Evolutionary conservation across 345 rosid species (phyloP).

Genomic region (Pistacia atlantica): DNA sequence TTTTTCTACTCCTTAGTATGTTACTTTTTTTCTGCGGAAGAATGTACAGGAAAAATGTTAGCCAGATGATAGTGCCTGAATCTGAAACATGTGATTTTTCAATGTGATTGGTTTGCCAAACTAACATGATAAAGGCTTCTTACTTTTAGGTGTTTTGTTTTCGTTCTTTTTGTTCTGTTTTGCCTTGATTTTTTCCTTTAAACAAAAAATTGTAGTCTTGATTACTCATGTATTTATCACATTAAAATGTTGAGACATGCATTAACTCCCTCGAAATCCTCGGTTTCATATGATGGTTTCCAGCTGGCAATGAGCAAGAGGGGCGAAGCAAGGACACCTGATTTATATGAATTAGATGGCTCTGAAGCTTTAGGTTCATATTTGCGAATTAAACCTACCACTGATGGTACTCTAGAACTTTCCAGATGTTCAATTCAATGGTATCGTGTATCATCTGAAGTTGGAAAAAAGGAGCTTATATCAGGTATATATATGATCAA

Average conservation of each 20-base stretch:
- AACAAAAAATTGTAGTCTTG: too few species aligned
- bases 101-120: not conserved
- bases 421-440: conserved; percentile 77
- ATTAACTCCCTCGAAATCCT: conserved; percentile 20
- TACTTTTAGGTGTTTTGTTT: not conserved
- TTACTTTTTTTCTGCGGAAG: not conserved
- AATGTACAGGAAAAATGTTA: too few species aligned
- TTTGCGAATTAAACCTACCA: conserved; percentile 68
- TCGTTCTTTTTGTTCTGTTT: not conserved
- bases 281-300: conserved; percentile 15
- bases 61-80: not conserved
- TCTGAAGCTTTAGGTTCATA: conserved; percentile 83
- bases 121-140: not conserved
- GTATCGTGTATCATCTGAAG: conserved; percentile 77
- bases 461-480: conserved; percentile 76
- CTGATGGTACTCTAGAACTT: conserved; percentile 67
- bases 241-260: not conserved
- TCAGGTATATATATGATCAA: conserved; percentile 57
- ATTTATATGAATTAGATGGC: conserved; percentile 76
- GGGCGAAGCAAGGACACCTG: conserved; percentile 48
- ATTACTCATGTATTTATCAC: not conserved
- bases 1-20: not conserved
- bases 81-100: not conserved
- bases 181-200: not conserved
- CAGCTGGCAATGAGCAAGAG: conserved; percentile 75